Base-by-base conservation (phyloP, 2,329 filamentous ascomycete species). In the Colletotrichum tofieldiae region DNA sequence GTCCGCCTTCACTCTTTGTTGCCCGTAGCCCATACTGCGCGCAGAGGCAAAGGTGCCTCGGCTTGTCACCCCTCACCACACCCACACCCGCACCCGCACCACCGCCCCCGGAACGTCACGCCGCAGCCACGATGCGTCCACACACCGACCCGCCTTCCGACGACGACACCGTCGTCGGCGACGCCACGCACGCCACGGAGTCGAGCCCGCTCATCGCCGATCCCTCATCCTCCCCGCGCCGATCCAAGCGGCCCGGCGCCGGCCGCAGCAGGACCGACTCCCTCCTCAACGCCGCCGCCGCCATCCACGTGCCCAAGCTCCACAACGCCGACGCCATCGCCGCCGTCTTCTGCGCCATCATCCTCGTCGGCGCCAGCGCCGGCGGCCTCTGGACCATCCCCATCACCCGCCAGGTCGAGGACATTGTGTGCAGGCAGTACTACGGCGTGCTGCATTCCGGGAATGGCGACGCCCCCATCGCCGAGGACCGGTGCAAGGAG, bases 401-500 rank as follows among this genome's bases (percentile, higher is more conserved):
- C 20, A 73, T 75, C 51, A 78, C 81, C 8, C 78, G 82, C 54
- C 77, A 82, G 37, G 79, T 79, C 51, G 83, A 84, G 71, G 81
- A 84, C 74, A 80, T 83, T 43, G 73, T 84, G 26, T 85, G 83
- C 73, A 81, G 80, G 65, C 67, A 77, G 52, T 79, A 82, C 64
- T 83, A 83, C 66, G 80, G 78, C 62, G 74, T 77, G n/a, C 55
- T 73, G 20, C 47, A 76, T 14, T 67, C 59, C 5, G 76, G 65
- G 18, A 74, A 75, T 54, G 76, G n/a, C 55, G 37, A 14, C 49
- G 16, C 8, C 14, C 55, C 79, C 2, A 83, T 84, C 47, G 79
- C 82, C 37, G 83, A 84, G 74, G 73, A 52, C 11, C 58, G 78
- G 58, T 84, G 83, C 74, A 84, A 84, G 74, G 78, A 73, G 5